These are phyloP conservation scores for Penicillium pancosmium DNA, from an alignment of 495 filamentous ascomycete genomes.

Conservation along the genomic window DNA sequence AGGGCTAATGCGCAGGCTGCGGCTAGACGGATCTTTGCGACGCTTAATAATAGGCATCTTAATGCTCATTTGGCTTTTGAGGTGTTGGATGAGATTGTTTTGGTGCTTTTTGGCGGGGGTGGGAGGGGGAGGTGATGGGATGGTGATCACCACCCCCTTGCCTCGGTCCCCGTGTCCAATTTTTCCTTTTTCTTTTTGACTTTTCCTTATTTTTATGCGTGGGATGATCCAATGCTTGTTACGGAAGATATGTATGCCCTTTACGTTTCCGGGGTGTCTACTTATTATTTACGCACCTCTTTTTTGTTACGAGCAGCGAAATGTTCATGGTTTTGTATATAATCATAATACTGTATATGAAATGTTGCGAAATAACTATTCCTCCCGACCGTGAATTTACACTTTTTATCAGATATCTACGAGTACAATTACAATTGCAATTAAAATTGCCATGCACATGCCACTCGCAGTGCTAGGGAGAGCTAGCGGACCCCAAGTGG, in stretches of 20 bases:
- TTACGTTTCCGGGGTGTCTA: background rate
- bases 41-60: conserved; percentile 69
- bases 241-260: too few species aligned
- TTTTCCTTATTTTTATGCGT: too few species aligned
- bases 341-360: conserved; percentile 11
- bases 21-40: conserved; percentile 76
- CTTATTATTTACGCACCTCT: background rate
- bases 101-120: conserved; percentile 65
- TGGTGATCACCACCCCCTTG: too few species aligned
- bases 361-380: background rate
- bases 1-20: conserved; percentile 83
- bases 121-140: conserved; percentile 4
- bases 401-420: too few species aligned
- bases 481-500: conserved; percentile 1
- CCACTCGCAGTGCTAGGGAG: too few species aligned
- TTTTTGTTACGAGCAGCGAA: background rate
- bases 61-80: conserved; percentile 80
- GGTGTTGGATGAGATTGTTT: conserved; percentile 75
- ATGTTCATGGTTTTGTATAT: conserved; percentile 13
- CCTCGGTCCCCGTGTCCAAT: too few species aligned
- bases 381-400: too few species aligned
- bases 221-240: too few species aligned
- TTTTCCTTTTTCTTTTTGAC: too few species aligned
- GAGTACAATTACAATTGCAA: too few species aligned
- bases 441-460: too few species aligned